Base-by-base conservation (phyloP, 2,329 filamentous ascomycete genomes). In the Aspergillus aculeatinus region DNA sequence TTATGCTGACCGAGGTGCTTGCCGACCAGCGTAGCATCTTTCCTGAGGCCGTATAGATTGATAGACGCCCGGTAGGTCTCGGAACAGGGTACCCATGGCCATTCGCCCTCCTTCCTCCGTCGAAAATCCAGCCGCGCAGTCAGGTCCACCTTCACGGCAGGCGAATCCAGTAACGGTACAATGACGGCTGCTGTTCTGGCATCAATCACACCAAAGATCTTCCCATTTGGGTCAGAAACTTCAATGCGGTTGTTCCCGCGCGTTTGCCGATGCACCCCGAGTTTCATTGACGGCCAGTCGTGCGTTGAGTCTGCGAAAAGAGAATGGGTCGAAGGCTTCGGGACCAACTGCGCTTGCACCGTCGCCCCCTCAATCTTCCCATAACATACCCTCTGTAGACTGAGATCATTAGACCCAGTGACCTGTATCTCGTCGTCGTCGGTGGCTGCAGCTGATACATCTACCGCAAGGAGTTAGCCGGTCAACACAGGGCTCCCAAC, bases 171-270 rank as follows among this genome's bases (percentile, higher is more conserved):
- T 0, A 97, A 77, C 7, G 87, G 88, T 7, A 85, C 85, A 9
- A 98, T 81, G 6, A 85, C 90, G 21, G 80, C 76, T 0, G 92
- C 86, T 16, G 87, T 87, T 65, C 82, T 84, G 7, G 69, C 48
- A 80, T 96, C 91, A 5, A 98, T 77, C n/a, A 82, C 82, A 14
- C 91, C 95, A 69, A 97, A 93, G 33, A 88, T 84, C 44, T 83
- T 82, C 3, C 86, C 84, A 1, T 86, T 87, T 63, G 88, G 83
- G 71, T 98, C 94, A 44, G 87, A 83, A 10, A 92, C 88, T 57
- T 89, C 82, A 54, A 97, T 92, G 19, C 81, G 64, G 10, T 53
- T 82, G 48, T 83, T 80, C 48, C 87, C 83, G 23, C 83, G 83
- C 3, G 80, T 77, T 56, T 81, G 80, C 48, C 89, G 82, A 62